Percentiles rank a stretch among this genome's conserved stretches.
These are phyloP conservation scores for Picea glauca DNA, from an alignment of 75 land plant species.

Conservation along the genomic window DNA sequence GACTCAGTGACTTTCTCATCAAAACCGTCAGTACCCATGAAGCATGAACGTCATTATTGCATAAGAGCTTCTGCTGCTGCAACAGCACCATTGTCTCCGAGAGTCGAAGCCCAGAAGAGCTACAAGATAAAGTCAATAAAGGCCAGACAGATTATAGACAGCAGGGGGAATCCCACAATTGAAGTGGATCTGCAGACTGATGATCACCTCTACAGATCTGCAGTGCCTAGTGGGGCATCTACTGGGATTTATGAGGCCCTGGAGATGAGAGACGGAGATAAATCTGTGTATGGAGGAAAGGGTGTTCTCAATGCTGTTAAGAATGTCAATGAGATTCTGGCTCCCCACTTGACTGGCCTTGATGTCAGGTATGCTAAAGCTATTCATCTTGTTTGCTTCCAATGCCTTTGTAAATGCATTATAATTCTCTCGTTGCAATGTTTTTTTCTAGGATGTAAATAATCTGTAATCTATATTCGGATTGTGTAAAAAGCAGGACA, in stretches of 20 bases:
- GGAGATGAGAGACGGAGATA: constrained; percentile 89
- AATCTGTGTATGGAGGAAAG: constrained; percentile 76
- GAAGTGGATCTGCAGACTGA: constrained; percentile 89
- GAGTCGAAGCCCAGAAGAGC: too few species aligned
- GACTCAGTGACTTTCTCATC: too few species aligned
- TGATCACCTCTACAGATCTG: constrained; percentile 55
- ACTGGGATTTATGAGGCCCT: constrained; percentile 95
- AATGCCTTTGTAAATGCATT: too few species aligned
- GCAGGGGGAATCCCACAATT: constrained; percentile 96
- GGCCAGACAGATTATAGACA: constrained; percentile 94
- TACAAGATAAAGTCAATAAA: constrained; percentile 22
- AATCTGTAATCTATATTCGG: too few species aligned
- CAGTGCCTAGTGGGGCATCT: constrained; percentile 95
- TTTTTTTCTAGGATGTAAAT: too few species aligned
- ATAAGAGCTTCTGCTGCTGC: too few species aligned
- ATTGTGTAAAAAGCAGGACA: too few species aligned
- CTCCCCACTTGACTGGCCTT: constrained; percentile 61
- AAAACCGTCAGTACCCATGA: too few species aligned
- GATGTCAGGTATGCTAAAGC: constrained; percentile 59
- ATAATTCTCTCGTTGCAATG: background rate
- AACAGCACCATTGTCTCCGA: too few species aligned
- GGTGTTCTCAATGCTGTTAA: constrained; percentile 76
- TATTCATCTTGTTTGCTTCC: too few species aligned
- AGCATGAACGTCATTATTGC: too few species aligned
- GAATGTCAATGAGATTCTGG: constrained; percentile 80